Base-by-base conservation (phyloP, 116 monocot species). In the Iris pallida region DNA sequence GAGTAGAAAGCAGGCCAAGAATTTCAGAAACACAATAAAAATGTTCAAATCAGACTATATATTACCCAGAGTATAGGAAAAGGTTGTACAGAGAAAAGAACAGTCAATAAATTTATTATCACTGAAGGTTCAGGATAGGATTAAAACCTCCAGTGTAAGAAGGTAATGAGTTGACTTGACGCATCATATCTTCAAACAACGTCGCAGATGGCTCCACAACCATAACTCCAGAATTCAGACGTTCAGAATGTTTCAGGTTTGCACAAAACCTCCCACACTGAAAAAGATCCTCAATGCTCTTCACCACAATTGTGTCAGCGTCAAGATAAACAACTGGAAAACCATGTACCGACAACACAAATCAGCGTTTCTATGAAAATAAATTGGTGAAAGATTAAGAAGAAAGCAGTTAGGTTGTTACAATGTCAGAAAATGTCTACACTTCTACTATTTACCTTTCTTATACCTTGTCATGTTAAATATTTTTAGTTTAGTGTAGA, bases 141-240 rank as follows among this genome's bases (percentile, higher is more conserved):
- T 12, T 45, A 18, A 64, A 65, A 97, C 98, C 98, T 93, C 98
- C 98, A 73, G 98, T 99, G 61, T 99, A 99, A 64, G 98, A 99
- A 80, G 68, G 70, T 57, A 99, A 77, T n/a, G 82, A 66, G 41
- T 70, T 82, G 40, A 99, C 86, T 88, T 99, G 86, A 72, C 78
- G 76, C 78, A 93, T 93, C 98, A 99, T 99, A 72, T 99, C 98
- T 53, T 88, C 66, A 54, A 88, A 99, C 76, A 93, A 54, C 52
- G 63, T 19, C 79, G 88, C 86, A 61, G 98, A 99, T 66, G 98
- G 98, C 51, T 99, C 93, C 47, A 99, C 93, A 69, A 99, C 98
- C 98, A 99, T 86, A 42, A 99, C 98, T 69, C 98, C 98, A 74
- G 98, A 99, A 74, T 99, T 99, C 70, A 99, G 56, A 71, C 98